phyloP scores from a whole-genome alignment of 495 filamentous ascomycete species.

The Parachaetomium inaequale region DNA sequence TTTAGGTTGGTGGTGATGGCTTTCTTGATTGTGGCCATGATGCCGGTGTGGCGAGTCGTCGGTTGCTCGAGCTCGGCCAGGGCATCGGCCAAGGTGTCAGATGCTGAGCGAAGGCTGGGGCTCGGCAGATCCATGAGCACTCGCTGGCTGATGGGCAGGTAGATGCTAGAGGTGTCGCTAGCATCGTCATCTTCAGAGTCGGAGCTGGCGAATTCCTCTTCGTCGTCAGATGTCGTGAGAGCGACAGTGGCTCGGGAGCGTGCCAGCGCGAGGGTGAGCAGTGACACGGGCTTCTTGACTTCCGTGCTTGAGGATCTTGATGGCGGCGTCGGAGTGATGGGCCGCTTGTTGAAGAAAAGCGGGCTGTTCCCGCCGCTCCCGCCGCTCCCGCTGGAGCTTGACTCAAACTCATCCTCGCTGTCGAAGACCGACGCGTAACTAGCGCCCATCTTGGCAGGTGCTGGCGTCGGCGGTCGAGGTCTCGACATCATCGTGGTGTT shows the following conservation, averaged over 20 bases:
- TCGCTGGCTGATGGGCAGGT: neutral
- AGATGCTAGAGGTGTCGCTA: neutral
- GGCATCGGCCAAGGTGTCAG: neutral
- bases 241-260: neutral
- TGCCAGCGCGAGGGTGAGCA: neutral
- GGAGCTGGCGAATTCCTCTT: too few relatives aligned
- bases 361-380: neutral
- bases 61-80: neutral
- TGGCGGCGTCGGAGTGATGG: neutral
- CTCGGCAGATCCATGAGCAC: neutral
- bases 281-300: neutral
- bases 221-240: neutral
- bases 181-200: neutral
- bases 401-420: neutral
- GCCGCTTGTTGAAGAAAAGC: neutral
- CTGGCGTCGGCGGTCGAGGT: neutral
- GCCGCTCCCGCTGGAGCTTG: neutral
- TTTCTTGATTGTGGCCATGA: neutral
- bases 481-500: neutral
- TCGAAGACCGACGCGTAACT: neutral
- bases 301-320: neutral
- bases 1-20: neutral
- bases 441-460: neutral
- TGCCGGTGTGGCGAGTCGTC: neutral
- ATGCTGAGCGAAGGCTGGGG: too few relatives aligned